Conservation (phyloP, 2,329 filamentous ascomycete species). For the Nothophoma quercina region DNA sequence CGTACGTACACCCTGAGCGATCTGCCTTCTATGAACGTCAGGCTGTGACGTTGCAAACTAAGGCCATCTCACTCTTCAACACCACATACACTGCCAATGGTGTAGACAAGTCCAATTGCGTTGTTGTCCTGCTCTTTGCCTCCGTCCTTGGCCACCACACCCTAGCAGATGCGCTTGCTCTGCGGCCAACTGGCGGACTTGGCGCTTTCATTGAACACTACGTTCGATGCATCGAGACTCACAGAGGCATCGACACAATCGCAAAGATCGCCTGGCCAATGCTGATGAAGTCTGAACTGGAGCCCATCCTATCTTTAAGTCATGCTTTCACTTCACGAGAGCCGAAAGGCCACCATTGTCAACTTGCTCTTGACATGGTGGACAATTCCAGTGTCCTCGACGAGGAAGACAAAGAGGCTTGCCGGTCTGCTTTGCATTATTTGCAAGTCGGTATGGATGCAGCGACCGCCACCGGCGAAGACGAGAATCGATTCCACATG, state of each 20-base stretch:
- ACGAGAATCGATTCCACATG: constrained; percentile 28
- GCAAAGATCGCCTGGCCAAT: constrained; percentile 34
- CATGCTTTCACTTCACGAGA: constrained; percentile 24
- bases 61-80: constrained; percentile 36
- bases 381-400: constrained; percentile 18
- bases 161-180: constrained; percentile 45
- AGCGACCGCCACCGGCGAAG: constrained; percentile 3
- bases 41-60: constrained; percentile 45
- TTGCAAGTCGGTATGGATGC: constrained; percentile 35
- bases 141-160: constrained; percentile 46
- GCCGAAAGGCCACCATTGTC: constrained; percentile 33
- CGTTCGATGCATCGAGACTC: constrained; percentile 35
- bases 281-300: constrained; percentile 35
- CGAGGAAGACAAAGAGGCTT: constrained; percentile 32
- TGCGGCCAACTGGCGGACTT: constrained; percentile 25
- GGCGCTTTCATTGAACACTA: constrained; percentile 41
- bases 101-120: constrained; percentile 41
- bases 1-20: constrained; percentile 33
- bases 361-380: constrained; percentile 27
- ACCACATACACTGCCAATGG: constrained; percentile 14
- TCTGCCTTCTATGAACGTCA: constrained; percentile 24
- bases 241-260: constrained; percentile 29
- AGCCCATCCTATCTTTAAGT: constrained; percentile 30
- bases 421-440: constrained; percentile 32
- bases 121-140: constrained; percentile 46